Base-by-base conservation (phyloP, 495 filamentous ascomycete genomes). In the Terfezia claveryi region DNA sequence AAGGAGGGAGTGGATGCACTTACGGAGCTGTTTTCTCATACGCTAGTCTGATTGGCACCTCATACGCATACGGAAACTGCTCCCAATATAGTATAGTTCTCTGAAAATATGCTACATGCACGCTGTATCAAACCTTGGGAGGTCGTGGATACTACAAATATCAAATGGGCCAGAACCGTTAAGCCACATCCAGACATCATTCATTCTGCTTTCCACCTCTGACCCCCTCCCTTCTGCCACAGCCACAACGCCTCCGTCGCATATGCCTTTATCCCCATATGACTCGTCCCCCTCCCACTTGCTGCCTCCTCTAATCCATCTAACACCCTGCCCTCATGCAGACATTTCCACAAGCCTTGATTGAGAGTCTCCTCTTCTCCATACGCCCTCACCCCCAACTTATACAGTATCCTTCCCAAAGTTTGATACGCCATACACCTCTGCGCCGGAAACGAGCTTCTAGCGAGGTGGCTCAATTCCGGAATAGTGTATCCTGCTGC, bases 401-500 rank as follows among this genome's bases (percentile, higher is more conserved):
- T 79, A 62, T 85, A 95, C 36, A 95, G 60, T 16, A 98, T 75
- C 11, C 91, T 73, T 1, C 91, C 91, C 6, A 96, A 71, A 0
- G 86, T 87, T 67, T 92, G 89, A 68, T 83, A 94, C 1, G 92
- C 87, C 11, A 98, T 71, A 59, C 91, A 98, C 1, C 92, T 73
- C 69, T 98, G 91, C 0, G 80, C 76, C 4, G 92, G 77, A 53
- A 92, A 86, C 0, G 80, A 75, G 46, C 81, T 87, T n/a, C 87
- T 75, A 23, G 84, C 79, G 38, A 95, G 71, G 16, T 81, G 76
- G 8, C 88, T 83, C 2, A 98, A 73, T 67, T 98, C 91, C 0
- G 81, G 81, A 32, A 98, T 74, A 1, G 92, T 95, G 66, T 98
- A 98, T 0, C 91, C 91, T 0, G 91, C 91, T 0, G 88, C 85